These are phyloP conservation scores for Lyophyllum shimeji DNA, from an alignment of 768 basidiomycete genomes.

Conservation along the genomic window DNA sequence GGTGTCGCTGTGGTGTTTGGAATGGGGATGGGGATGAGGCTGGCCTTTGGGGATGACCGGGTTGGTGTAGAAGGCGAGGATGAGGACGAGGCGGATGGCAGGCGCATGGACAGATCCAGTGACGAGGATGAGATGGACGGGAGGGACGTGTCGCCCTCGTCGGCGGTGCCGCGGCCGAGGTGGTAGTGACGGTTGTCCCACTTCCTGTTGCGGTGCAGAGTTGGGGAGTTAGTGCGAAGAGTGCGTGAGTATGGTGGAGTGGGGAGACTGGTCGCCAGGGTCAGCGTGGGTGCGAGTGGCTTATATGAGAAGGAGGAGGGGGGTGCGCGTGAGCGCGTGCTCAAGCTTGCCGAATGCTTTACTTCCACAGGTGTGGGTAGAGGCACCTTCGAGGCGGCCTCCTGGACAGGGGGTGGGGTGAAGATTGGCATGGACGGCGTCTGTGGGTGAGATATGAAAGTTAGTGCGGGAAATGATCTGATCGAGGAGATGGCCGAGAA, in stretches of 20 bases:
- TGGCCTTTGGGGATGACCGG: constrained; percentile 2
- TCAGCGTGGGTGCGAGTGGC: constrained; percentile 4
- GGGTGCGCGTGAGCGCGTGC: not conserved
- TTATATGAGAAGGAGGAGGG: constrained; percentile 14
- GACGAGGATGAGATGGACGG: not conserved
- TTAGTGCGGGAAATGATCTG: constrained; percentile 1
- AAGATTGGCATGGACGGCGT: constrained; percentile 12
- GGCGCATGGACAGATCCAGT: not conserved
- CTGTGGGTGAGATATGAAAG: constrained; percentile 7
- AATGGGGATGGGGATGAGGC: constrained; percentile 5
- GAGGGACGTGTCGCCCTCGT: constrained; percentile 1
- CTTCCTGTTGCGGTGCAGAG: constrained; percentile 3
- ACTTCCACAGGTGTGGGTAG: not conserved
- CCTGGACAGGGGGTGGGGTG: constrained; percentile 1
- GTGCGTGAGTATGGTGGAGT: constrained; percentile 5
- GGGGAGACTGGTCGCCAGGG: constrained; percentile 1
- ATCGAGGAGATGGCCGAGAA: not conserved
- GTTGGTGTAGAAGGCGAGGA: constrained; percentile 1
- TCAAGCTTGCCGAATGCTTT: not conserved
- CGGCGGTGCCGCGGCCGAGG: constrained; percentile 2
- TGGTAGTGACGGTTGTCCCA: constrained; percentile 17
- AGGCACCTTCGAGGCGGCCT: not conserved
- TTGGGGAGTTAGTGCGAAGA: constrained; percentile 1
- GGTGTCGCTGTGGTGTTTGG: constrained; percentile 3
- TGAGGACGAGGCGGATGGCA: not conserved